Evolutionary conservation across 2,329 filamentous ascomycete genomes (phyloP).

Genomic region (Nectriaceae sp.): DNA sequence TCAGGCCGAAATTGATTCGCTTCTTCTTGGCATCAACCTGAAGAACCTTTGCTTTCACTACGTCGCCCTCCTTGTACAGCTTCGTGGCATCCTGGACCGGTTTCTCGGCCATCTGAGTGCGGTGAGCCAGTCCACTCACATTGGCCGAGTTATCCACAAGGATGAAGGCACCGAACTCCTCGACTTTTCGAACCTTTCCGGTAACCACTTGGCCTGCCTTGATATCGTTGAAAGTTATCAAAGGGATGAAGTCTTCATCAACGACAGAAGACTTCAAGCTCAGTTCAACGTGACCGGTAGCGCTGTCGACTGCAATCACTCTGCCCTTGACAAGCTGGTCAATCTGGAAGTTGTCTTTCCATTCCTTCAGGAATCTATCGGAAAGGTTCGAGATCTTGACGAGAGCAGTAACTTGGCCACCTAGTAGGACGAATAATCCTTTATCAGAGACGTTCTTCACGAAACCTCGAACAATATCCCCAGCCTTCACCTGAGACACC

Average conservation of each 20-base stretch:
- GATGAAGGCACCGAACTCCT: slow-evolving; percentile 94
- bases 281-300: slow-evolving; percentile 75
- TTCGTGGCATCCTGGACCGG: slow-evolving; percentile 81
- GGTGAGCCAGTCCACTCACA: slow-evolving; percentile 90
- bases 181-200: slow-evolving; percentile 89
- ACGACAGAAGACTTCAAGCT: slow-evolving; percentile 84
- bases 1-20: slow-evolving; percentile 86
- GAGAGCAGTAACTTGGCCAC: slow-evolving; percentile 77
- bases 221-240: slow-evolving; percentile 74
- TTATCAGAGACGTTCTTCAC: slow-evolving; percentile 88
- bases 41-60: slow-evolving; percentile 88
- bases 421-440: slow-evolving; percentile 83
- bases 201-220: slow-evolving; percentile 80
- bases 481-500: slow-evolving; percentile 69
- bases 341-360: slow-evolving; percentile 85
- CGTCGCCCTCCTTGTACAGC: slow-evolving; percentile 86
- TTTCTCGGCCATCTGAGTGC: slow-evolving; percentile 87
- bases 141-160: slow-evolving; percentile 84
- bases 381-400: slow-evolving; percentile 88
- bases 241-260: slow-evolving; percentile 75
- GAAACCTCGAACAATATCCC: slow-evolving; percentile 86
- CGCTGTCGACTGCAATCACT: slow-evolving; percentile 70
- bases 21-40: slow-evolving; percentile 74
- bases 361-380: slow-evolving; percentile 90
- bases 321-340: slow-evolving; percentile 92